These are phyloP conservation scores for Candida succiphila DNA, from an alignment of 805 yeast genomes.

Conservation along the genomic window DNA sequence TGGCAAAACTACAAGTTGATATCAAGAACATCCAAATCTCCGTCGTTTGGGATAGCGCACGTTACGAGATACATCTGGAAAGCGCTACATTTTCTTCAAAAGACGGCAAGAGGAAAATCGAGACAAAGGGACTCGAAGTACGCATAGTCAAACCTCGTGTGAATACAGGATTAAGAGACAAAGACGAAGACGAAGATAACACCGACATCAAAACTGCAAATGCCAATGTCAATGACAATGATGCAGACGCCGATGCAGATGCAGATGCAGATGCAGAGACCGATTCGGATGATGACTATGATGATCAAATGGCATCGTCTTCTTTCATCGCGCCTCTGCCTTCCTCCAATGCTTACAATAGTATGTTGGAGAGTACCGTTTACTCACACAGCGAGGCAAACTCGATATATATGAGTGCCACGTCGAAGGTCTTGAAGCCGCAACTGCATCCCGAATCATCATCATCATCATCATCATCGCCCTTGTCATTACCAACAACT, in stretches of 20 bases:
- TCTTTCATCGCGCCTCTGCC: slow-evolving; percentile 21
- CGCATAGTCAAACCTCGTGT: slow-evolving; percentile 30
- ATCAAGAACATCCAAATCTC: slow-evolving; percentile 36
- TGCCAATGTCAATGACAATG: slow-evolving; percentile 3
- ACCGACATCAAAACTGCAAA: no score
- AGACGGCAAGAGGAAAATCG: slow-evolving; percentile 36
- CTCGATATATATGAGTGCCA: slow-evolving; percentile 77
- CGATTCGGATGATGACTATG: slow-evolving; percentile 22
- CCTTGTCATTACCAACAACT: slow-evolving; percentile 2
- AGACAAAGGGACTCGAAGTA: slow-evolving; percentile 29
- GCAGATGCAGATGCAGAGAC: slow-evolving; percentile 15
- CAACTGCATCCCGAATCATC: no score
- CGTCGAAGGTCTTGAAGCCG: slow-evolving; percentile 36
- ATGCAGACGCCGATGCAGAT: slow-evolving; percentile 1
- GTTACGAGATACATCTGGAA: slow-evolving; percentile 23
- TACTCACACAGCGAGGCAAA: slow-evolving; percentile 63
- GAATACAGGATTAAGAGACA: slow-evolving; percentile 4
- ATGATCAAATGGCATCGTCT: slow-evolving; percentile 26
- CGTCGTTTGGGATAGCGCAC: slow-evolving; percentile 36
- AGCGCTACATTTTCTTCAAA: slow-evolving; percentile 25
- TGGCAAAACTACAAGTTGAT: slow-evolving; percentile 48
- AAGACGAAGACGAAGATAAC: slow-evolving; percentile 1
- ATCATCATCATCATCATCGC: no score
- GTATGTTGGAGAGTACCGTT: slow-evolving; percentile 49
- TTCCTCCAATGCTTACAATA: no score